A percentile compares a stretch with the other conserved stretches of the same genome.
Conservation (phyloP, 768 basidiomycete species). For the Calocybe cyanea region DNA sequence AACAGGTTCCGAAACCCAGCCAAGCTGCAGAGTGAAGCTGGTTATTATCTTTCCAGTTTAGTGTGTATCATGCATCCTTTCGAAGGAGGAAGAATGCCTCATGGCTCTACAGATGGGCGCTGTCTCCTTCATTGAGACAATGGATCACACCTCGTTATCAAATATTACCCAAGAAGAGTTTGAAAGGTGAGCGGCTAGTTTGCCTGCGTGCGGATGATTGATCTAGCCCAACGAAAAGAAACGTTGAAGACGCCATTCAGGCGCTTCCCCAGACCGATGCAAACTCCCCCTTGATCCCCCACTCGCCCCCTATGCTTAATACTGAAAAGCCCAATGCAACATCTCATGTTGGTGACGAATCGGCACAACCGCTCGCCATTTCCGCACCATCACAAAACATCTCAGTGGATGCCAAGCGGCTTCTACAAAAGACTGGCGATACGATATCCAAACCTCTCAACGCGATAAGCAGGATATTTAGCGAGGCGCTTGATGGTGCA, state of each 20-base stretch:
- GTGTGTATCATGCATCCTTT: conserved; percentile 38
- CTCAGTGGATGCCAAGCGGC: conserved; percentile 71
- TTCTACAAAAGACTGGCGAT: conserved; percentile 89
- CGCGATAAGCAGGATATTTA: conserved; percentile 85
- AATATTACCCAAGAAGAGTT: conserved; percentile 93
- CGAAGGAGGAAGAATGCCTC: neutral
- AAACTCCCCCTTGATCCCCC: conserved; percentile 29
- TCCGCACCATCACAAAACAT: conserved; percentile 50
- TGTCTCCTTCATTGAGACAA: conserved; percentile 95
- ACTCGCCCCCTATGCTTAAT: conserved; percentile 22
- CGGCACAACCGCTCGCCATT: conserved; percentile 74
- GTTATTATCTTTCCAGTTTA: conserved; percentile 94
- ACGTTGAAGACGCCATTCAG: conserved; percentile 52
- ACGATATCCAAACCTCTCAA: conserved; percentile 88
- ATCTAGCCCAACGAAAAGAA: conserved; percentile 23
- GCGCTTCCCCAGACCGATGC: conserved; percentile 43
- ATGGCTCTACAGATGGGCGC: conserved; percentile 73
- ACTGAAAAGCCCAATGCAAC: conserved; percentile 13
- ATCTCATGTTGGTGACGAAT: conserved; percentile 75
- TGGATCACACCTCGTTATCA: conserved; percentile 95
- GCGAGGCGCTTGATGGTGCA: conserved; percentile 72
- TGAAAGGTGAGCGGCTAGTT: conserved; percentile 50
- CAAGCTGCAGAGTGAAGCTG: conserved; percentile 92
- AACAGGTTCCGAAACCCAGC: conserved; percentile 88
- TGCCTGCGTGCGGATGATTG: neutral